Conservation (phyloP, 805 yeast genomes). For the Myxozyma monticola region DNA sequence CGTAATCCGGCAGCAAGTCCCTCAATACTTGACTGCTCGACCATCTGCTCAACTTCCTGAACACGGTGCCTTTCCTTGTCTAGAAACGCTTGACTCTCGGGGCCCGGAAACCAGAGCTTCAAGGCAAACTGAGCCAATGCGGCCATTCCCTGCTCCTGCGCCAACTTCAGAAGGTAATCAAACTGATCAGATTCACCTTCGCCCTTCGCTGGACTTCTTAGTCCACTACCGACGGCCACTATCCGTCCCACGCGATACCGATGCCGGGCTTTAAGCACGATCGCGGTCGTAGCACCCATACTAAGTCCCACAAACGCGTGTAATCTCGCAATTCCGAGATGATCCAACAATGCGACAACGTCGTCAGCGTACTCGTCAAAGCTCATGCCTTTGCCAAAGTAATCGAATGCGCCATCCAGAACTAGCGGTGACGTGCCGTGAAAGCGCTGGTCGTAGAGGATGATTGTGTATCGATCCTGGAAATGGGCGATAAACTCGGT, state of each 20-base stretch:
- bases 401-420: constrained; percentile 17
- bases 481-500: constrained; percentile 23
- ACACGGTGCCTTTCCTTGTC: constrained; percentile 9
- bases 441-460: constrained; percentile 29
- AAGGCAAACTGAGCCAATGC: constrained; percentile 21
- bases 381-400: constrained; percentile 16
- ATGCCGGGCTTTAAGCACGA: constrained; percentile 14
- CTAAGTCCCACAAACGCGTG: constrained; percentile 27
- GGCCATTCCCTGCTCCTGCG: constrained; percentile 22
- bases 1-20: constrained; percentile 24
- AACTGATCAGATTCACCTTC: constrained; percentile 17
- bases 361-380: constrained; percentile 26
- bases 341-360: constrained; percentile 20
- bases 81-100: constrained; percentile 14
- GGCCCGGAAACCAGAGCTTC: constrained; percentile 28
- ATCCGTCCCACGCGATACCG: constrained; percentile 19
- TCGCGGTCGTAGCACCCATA: constrained; percentile 29
- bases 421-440: constrained; percentile 27
- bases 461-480: constrained; percentile 15
- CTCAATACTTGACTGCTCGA: constrained; percentile 11
- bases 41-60: constrained; percentile 16
- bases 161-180: constrained; percentile 19
- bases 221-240: constrained; percentile 22
- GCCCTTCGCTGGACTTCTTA: constrained; percentile 8
- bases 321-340: constrained; percentile 18